Evolutionary conservation across 805 yeast genomes (phyloP), one percentile per base, ranked within the genome.

Genomic region (Hanseniaspora clermontiae): DNA sequence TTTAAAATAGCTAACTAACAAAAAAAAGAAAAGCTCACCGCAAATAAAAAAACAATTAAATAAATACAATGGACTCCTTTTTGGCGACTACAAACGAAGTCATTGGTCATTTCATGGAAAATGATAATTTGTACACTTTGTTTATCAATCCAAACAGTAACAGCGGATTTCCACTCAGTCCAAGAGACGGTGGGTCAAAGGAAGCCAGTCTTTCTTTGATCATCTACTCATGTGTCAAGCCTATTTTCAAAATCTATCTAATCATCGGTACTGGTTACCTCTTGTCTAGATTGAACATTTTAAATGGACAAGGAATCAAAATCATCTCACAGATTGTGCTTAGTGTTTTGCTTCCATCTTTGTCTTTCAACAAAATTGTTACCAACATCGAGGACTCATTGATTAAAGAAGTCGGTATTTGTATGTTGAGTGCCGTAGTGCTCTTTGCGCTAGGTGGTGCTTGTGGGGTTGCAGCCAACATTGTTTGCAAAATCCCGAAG

Each of bases 171-270:
- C 12, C 43, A 10, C 29, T 51, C 2, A 43, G 20, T 36, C 19
- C 36, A n/a, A 52, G 56, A 52, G 56, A 52, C 15, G 29, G n/a
- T 3, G 11, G 38, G n/a, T 17, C 14, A 11, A 36, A 37, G 9
- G 39, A 43, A 45, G 39, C 56, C 12, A 27, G 49, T 12, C 50
- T 52, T 24, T 52, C 56, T 20, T 45, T 52, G n/a, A 52, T 53
- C 24, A 64, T 69, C 31, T 69, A 68, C 66, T 61, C 84, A 8
- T 73, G 91, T 0, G 87, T 84, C 31, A 84, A 83, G 68, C 93
- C 93, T 15, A 83, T 85, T 60, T 75, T 84, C 64, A 81, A 85
- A 66, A 82, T 85, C 66, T 85, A 85, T 65, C 68, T 84, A 66
- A 83, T 85, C 63, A 80, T 85, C 4, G 79, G 76, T 15, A 66